A percentile compares a stretch with the other conserved stretches of the same genome.
Conservation (phyloP, 768 basidiomycete genomes). For the Lentinula sp. region DNA sequence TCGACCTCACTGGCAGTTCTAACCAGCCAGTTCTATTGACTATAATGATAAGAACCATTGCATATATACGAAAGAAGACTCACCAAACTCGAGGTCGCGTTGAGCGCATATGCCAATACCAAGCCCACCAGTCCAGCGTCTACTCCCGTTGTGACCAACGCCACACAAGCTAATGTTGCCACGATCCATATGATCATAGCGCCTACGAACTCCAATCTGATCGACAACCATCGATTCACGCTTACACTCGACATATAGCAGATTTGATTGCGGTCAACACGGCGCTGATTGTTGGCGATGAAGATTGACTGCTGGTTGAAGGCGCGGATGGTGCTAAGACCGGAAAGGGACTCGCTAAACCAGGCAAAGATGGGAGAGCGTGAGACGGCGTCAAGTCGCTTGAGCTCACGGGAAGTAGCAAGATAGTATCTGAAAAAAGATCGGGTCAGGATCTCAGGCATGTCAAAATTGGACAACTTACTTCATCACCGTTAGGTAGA, state of each 20-base stretch:
- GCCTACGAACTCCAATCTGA: constrained; percentile 77
- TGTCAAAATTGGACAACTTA: constrained; percentile 26
- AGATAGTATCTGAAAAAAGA: constrained; percentile 66
- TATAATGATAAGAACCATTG: neutral
- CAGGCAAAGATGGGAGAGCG: constrained; percentile 89
- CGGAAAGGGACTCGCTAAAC: constrained; percentile 74
- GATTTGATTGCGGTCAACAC: constrained; percentile 83
- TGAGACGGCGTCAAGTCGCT: constrained; percentile 83
- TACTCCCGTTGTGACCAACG: constrained; percentile 66
- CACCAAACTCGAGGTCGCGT: constrained; percentile 77
- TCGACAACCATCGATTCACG: constrained; percentile 71
- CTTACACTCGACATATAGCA: constrained; percentile 67
- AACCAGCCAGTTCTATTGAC: constrained; percentile 69
- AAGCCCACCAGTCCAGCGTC: constrained; percentile 87
- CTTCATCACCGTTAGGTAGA: constrained; percentile 80
- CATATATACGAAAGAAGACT: constrained; percentile 14
- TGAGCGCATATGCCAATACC: constrained; percentile 80
- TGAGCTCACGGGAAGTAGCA: constrained; percentile 79
- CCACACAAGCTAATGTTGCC: constrained; percentile 58
- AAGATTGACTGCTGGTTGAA: constrained; percentile 71
- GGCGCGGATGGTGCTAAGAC: constrained; percentile 79
- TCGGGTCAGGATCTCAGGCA: neutral
- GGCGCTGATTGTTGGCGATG: constrained; percentile 57
- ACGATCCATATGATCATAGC: constrained; percentile 73
- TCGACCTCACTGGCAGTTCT: constrained; percentile 84